phyloP scores from a whole-genome alignment of 1,284 basidiomycete genomes.

The Cystobasidiaceae sp. region DNA sequence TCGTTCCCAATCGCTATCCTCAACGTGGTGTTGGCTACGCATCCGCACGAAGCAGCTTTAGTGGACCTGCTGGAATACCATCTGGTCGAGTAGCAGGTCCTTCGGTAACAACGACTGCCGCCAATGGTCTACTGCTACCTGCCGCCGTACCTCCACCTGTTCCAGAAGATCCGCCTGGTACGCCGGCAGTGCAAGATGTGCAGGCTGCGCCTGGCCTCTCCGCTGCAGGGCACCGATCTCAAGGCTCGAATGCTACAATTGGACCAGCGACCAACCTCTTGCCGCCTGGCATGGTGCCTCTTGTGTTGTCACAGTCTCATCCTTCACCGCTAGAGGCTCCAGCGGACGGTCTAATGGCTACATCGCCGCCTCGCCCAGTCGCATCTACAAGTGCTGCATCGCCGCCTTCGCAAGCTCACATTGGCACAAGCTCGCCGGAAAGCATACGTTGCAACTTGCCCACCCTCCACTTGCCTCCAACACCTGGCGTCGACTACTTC shows the following conservation, averaged over 20 bases:
- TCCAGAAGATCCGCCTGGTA: neutral
- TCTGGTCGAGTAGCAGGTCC: neutral
- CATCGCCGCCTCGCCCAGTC: neutral
- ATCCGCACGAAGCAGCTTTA: conserved; percentile 13
- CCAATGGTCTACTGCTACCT: too few relatives aligned
- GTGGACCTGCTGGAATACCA: neutral
- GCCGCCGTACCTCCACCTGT: too few relatives aligned
- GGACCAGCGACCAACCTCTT: neutral
- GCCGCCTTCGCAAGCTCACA: too few relatives aligned
- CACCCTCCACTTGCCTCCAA: conserved; percentile 4
- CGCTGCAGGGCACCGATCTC: conserved; percentile 4
- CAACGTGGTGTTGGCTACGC: conserved; percentile 5
- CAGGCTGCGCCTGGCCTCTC: neutral
- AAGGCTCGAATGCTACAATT: conserved; percentile 9
- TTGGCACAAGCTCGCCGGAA: neutral
- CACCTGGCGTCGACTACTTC: conserved; percentile 1
- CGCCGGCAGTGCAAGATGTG: too few relatives aligned
- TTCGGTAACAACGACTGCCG: neutral
- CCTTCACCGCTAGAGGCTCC: neutral
- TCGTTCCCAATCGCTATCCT: conserved; percentile 12
- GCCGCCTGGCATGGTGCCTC: neutral
- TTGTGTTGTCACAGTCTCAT: neutral
- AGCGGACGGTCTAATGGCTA: neutral
- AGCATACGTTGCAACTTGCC: neutral
- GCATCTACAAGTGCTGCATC: neutral